phyloP scores from a whole-genome alignment of 768 basidiomycete genomes.

The Tremella mesenterica region DNA sequence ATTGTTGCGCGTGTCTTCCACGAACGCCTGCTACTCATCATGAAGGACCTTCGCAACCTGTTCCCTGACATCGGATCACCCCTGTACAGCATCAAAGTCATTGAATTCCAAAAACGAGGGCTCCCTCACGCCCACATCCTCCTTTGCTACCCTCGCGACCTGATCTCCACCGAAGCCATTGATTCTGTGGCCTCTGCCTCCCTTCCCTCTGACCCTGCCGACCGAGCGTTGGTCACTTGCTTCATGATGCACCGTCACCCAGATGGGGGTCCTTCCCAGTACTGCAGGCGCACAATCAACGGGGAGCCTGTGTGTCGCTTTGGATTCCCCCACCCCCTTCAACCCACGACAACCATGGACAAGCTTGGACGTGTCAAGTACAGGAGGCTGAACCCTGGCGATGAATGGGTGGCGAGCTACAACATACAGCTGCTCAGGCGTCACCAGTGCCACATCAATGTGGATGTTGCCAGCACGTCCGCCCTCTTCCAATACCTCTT shows the following conservation, averaged over 20 bases:
- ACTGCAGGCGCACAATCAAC: not conserved
- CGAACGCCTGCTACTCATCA: not conserved
- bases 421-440: not conserved
- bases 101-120: slow-evolving; percentile 56
- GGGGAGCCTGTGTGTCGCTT: not conserved
- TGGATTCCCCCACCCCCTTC: not conserved
- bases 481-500: not conserved
- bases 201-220: not conserved
- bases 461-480: not conserved
- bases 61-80: slow-evolving; percentile 42
- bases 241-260: not conserved
- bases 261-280: too few relatives aligned
- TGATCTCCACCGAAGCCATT: not conserved
- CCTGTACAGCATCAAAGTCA: slow-evolving; percentile 51
- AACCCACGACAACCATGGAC: not conserved
- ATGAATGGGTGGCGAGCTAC: not conserved
- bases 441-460: not conserved
- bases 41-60: not conserved
- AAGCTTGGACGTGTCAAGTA: not conserved
- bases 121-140: slow-evolving; percentile 54
- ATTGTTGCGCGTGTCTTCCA: not conserved
- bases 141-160: slow-evolving; percentile 20
- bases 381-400: not conserved
- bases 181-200: not conserved
- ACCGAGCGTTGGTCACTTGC: not conserved